Percentiles rank a stretch among this genome's conserved stretches.
These are phyloP conservation scores for Mangifera indica DNA, from an alignment of 345 rosid species.

Conservation along the genomic window DNA sequence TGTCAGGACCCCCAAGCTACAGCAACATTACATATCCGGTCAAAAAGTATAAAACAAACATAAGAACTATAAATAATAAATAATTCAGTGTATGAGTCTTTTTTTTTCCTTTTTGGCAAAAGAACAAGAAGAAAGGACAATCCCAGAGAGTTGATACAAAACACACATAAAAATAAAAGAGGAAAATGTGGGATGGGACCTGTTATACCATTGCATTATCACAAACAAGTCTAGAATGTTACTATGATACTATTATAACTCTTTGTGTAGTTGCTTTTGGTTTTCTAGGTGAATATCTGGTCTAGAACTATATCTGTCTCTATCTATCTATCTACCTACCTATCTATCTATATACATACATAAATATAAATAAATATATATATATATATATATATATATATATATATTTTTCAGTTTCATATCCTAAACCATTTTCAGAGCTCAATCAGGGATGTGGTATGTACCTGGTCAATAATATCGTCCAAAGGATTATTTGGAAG, in stretches of 20 bases:
- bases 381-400: no score
- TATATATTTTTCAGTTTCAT: no score
- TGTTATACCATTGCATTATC: neutral
- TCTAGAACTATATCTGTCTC: no score
- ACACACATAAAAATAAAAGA: neutral
- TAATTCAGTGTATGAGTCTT: neutral
- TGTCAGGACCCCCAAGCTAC: slow-evolving; percentile 99
- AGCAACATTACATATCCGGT: slow-evolving; percentile 19
- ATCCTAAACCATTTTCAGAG: neutral
- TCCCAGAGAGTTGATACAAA: neutral
- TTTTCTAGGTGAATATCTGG: neutral
- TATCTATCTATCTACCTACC: no score
- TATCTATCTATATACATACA: no score
- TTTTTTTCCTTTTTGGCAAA: no score
- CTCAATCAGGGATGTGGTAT: neutral
- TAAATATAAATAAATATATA: no score
- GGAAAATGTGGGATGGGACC: neutral
- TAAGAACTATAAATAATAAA: neutral
- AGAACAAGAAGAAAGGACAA: neutral
- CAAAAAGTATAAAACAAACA: slow-evolving; percentile 12
- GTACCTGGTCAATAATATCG: slow-evolving; percentile 94
- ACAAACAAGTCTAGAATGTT: neutral
- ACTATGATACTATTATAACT: no score
- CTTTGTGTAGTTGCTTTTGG: neutral
- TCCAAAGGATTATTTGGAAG: slow-evolving; percentile 98